Evolutionary conservation across 805 yeast genomes (phyloP), one percentile per base, ranked within the genome.

Genomic region (Zygosaccharomyces pseudorouxii): DNA sequence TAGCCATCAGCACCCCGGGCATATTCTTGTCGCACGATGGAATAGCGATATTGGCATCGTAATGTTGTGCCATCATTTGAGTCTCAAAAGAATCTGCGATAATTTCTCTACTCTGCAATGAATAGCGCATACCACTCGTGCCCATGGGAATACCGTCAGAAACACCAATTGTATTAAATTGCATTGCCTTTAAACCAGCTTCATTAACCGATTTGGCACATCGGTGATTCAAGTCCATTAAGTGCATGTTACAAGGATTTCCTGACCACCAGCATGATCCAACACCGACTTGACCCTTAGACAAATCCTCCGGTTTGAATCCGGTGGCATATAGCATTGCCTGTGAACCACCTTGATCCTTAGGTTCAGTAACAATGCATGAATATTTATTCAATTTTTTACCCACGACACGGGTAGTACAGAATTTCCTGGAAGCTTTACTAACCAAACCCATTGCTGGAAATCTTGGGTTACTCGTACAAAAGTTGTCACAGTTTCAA

Each of bases 241-340:
- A 75, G 68, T 93, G 99, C 89, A 90, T 87, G 74, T 93, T 93
- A 75, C 99, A 93, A 41, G 99, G 99, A 73, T 93, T 93, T 63
- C 99, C 99, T 16, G 95, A 79, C 97, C 97, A 93, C 99, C 99
- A 93, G 51, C 90, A 93, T 8, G 97, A 89, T 22, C 97, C 95
- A 48, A 93, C 96, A 70, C 99, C 99, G 48, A 93, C 85, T 74
- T 93, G 98, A 36, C 92, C 95, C 69, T 89, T 89, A 58, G 68
- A 55, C 72, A 93, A 82, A 68, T 93, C 99, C 14, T 71, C 87
- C 28, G 82, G 81, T 49, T 79, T 75, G 77, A 93, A 92, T 19
- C 99, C 99, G 22, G 97, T 90, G 39, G 97, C 99, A 67, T 89
- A 92, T 43, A 76, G 73, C 99, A 93, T 93, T 48, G 99, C 98